Conservation (phyloP, 2,329 filamentous ascomycete species). For the Microcera coccophila region DNA sequence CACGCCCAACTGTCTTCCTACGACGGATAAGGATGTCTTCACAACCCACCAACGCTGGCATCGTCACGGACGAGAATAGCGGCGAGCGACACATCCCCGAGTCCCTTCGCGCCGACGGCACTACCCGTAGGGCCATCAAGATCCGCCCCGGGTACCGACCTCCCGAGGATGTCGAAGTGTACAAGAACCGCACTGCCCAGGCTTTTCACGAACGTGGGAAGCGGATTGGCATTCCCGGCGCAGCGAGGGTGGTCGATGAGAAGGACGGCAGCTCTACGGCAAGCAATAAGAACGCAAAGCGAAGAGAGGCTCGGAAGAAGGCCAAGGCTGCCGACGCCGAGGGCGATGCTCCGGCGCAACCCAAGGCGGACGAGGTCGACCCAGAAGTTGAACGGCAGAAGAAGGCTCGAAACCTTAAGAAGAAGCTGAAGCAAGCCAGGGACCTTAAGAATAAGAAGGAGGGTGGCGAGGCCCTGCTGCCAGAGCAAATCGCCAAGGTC, state of each 20-base stretch:
- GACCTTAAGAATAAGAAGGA: conserved; percentile 91
- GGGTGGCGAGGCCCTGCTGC: conserved; percentile 74
- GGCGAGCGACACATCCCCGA: conserved; percentile 88
- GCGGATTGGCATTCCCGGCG: conserved; percentile 66
- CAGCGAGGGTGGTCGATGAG: conserved; percentile 54
- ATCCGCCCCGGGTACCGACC: conserved; percentile 91
- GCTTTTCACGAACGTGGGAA: conserved; percentile 71
- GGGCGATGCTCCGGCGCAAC: conserved; percentile 36
- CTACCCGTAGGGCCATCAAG: conserved; percentile 88
- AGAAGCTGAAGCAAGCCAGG: conserved; percentile 90
- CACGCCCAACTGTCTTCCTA: conserved; percentile 1
- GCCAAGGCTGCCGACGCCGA: conserved; percentile 56
- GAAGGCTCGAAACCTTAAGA: conserved; percentile 84
- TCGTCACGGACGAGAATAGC: conserved; percentile 68
- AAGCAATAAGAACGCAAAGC: conserved; percentile 84
- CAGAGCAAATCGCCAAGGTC: conserved; percentile 95
- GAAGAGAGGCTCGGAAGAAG: conserved; percentile 53
- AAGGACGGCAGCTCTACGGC: conserved; percentile 48
- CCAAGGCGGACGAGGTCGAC: conserved; percentile 49
- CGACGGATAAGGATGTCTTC: conserved; percentile 39
- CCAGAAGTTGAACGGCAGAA: conserved; percentile 80
- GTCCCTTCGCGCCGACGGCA: conserved; percentile 81
- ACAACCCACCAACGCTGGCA: conserved; percentile 61
- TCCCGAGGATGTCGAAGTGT: conserved; percentile 91
- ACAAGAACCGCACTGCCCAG: conserved; percentile 88